A percentile compares a stretch with the other conserved stretches of the same genome.
Evolutionary conservation across 306 rosid genomes (phyloP).

Genomic region (Datisca glomerata): DNA sequence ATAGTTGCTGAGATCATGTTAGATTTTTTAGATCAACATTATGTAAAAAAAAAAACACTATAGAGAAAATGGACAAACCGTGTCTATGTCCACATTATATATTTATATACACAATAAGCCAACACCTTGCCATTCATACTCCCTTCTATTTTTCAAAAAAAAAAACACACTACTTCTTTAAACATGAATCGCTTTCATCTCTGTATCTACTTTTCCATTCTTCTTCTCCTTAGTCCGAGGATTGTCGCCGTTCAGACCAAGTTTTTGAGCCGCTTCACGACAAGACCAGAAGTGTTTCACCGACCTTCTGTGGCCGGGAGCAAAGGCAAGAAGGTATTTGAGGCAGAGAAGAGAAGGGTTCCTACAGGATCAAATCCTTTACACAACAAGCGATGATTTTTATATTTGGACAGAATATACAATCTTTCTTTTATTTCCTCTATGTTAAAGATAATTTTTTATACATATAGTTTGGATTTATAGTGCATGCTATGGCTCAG

Average conservation of each 20-base stretch:
- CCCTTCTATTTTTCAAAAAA: no score
- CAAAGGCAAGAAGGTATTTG: conserved; percentile 23
- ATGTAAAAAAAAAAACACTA: no score
- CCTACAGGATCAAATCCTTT: conserved; percentile 1
- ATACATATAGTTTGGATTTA: neutral
- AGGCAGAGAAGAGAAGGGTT: conserved; percentile 31
- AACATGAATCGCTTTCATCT: conserved; percentile 41
- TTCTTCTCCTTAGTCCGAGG: conserved; percentile 34
- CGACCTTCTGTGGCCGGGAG: conserved; percentile 13
- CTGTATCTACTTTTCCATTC: conserved; percentile 19
- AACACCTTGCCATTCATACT: conserved; percentile 1
- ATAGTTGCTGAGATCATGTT: no score
- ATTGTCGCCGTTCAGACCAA: conserved; percentile 19
- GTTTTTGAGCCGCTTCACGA: neutral
- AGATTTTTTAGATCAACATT: no score
- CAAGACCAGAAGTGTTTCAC: conserved; percentile 9
- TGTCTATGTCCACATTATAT: no score
- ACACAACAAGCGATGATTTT: conserved; percentile 72
- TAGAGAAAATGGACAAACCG: no score
- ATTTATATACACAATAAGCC: no score
- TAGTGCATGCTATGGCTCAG: neutral
- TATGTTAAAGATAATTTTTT: no score
- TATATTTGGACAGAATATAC: no score
- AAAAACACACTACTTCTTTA: no score
- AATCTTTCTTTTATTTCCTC: neutral